Conservation (phyloP, 305 asterid species). For the Fraxinus nigra region DNA sequence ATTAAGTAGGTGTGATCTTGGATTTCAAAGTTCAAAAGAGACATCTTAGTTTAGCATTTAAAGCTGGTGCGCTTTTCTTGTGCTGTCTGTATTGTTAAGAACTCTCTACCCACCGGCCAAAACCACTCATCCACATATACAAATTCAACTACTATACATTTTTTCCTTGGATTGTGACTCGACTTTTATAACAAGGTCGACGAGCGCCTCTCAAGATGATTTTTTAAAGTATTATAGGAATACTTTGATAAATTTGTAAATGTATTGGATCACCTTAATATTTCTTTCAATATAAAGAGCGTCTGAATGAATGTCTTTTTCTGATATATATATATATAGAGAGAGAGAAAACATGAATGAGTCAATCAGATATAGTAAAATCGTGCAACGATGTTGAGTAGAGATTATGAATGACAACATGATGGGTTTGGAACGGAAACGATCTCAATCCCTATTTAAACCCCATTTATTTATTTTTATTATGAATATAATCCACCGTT, state of each 20-base stretch:
- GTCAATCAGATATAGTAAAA: neutral
- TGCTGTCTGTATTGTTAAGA: no score
- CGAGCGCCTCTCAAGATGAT: neutral
- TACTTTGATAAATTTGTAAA: neutral
- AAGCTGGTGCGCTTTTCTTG: neutral
- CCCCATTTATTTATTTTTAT: neutral
- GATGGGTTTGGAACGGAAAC: neutral
- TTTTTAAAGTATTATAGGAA: neutral
- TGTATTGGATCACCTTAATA: neutral
- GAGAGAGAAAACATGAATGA: neutral
- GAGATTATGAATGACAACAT: neutral
- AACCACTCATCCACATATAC: conserved; percentile 12
- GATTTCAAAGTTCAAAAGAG: neutral
- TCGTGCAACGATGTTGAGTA: neutral
- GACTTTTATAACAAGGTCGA: neutral
- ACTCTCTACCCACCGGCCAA: neutral
- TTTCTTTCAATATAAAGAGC: neutral
- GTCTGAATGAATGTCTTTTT: neutral
- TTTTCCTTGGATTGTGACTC: neutral
- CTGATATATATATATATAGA: no score
- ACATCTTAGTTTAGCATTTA: conserved; percentile 22
- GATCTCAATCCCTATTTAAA: neutral
- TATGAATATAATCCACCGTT: no score
- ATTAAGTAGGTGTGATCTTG: neutral
- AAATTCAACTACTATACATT: neutral